Percentiles rank a stretch among this genome's conserved stretches.
Conservation (phyloP, 1,139 yeast species). For the Debaryomyces sp. region DNA sequence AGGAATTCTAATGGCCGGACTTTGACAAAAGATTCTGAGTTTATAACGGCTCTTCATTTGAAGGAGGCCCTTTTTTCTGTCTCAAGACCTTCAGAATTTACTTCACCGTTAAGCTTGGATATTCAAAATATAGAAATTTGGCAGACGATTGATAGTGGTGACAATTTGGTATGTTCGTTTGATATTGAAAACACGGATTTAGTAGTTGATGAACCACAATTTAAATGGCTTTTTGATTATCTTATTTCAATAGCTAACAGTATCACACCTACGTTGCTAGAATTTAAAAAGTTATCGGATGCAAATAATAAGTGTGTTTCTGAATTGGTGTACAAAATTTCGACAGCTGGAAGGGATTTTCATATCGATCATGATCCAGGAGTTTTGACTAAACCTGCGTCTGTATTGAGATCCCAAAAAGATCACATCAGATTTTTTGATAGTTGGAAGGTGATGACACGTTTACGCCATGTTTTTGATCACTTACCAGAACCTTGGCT, state of each 20-base stretch:
- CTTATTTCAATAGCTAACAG: constrained; percentile 19
- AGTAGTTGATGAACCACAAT: constrained; percentile 34
- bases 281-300: constrained; percentile 18
- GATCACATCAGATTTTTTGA: constrained; percentile 80
- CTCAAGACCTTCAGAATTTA: constrained; percentile 26
- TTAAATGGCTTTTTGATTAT: constrained; percentile 41
- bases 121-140: constrained; percentile 45
- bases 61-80: constrained; percentile 28
- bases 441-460: constrained; percentile 83
- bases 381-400: constrained; percentile 87
- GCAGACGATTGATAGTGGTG: constrained; percentile 32
- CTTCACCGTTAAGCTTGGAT: constrained; percentile 23
- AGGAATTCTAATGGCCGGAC: constrained; percentile 13
- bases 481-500: constrained; percentile 62
- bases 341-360: constrained; percentile 62
- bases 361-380: constrained; percentile 82
- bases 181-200: constrained; percentile 35
- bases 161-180: constrained; percentile 33
- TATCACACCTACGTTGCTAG: constrained; percentile 24
- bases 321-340: constrained; percentile 56
- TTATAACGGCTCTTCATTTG: constrained; percentile 35
- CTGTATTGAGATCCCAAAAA: constrained; percentile 67
- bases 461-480: constrained; percentile 72
- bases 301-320: constrained; percentile 23
- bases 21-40: constrained; percentile 9